Conservation (phyloP, 225 moss, liverwort and hornwort genomes). For the Straminergon stramineum region DNA sequence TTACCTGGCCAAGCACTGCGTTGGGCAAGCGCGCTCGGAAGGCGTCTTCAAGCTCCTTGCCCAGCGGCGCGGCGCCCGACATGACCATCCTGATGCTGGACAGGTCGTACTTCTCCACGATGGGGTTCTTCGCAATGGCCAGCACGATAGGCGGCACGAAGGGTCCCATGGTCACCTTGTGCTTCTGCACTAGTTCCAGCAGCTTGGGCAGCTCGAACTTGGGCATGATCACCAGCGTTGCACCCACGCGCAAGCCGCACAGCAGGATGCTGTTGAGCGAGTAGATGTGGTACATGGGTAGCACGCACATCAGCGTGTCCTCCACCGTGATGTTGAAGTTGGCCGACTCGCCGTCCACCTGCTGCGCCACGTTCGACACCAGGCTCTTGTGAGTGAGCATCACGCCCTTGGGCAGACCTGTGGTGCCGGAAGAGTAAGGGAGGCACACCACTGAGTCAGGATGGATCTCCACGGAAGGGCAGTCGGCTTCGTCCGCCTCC, state of each 20-base stretch:
- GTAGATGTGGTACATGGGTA: conserved; percentile 59
- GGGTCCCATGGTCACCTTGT: conserved; percentile 51
- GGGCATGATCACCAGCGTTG: conserved; percentile 36
- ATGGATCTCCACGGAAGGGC: conserved; percentile 34
- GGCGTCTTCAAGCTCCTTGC: conserved; percentile 72
- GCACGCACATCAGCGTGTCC: conserved; percentile 44
- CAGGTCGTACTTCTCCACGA: conserved; percentile 54
- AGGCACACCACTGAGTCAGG: conserved; percentile 48
- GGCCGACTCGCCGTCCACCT: conserved; percentile 43
- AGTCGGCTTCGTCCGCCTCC: conserved; percentile 36
- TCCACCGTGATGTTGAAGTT: conserved; percentile 28
- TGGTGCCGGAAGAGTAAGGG: conserved; percentile 56
- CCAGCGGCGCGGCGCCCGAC: conserved; percentile 74
- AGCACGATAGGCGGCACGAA: conserved; percentile 75
- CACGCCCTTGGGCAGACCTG: conserved; percentile 54
- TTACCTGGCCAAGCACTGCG: conserved; percentile 66
- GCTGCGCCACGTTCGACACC: conserved; percentile 50
- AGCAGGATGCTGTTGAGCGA: conserved; percentile 46
- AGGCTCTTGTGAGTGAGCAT: conserved; percentile 61
- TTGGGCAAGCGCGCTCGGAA: conserved; percentile 54
- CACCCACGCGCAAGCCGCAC: conserved; percentile 41
- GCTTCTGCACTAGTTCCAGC: conserved; percentile 26
- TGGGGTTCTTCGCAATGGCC: conserved; percentile 59
- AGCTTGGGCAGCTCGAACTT: conserved; percentile 44
- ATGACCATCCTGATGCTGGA: conserved; percentile 52